A percentile compares a stretch with the other conserved stretches of the same genome.
Conservation (phyloP, 257 asterid genomes). For the Fraxinus cuspidata region DNA sequence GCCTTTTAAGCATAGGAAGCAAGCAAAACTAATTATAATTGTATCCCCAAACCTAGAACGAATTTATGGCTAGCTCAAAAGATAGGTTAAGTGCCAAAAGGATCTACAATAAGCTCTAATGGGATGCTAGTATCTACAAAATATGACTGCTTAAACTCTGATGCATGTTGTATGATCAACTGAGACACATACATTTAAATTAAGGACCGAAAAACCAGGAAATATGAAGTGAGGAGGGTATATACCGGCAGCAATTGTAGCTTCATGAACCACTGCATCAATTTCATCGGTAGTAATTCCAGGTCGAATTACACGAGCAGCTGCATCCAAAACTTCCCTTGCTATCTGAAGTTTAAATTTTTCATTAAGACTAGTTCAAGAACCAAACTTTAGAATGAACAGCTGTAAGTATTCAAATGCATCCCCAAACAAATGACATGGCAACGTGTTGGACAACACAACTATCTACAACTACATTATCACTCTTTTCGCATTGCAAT, state of each 20-base stretch:
- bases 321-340: conserved; percentile 96
- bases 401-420: background rate
- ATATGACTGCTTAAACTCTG: conserved; percentile 7
- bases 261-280: conserved; percentile 95
- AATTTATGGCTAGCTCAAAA: background rate
- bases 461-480: background rate
- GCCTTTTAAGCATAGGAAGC: background rate
- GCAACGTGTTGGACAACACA: background rate
- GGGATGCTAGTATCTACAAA: conserved; percentile 13
- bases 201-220: conserved; percentile 5
- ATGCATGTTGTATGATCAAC: conserved; percentile 9
- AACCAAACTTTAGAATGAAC: conserved; percentile 16
- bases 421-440: conserved; percentile 8
- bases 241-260: conserved; percentile 86
- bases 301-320: conserved; percentile 88
- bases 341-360: conserved; percentile 55
- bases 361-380: background rate
- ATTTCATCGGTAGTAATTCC: conserved; percentile 98
- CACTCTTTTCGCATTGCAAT: conserved; percentile 8
- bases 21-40: background rate
- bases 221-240: background rate
- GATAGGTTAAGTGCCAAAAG: background rate
- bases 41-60: background rate
- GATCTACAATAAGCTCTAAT: background rate
- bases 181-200: background rate